Conservation (phyloP, 1,139 yeast species). For the Pichia sp. region DNA sequence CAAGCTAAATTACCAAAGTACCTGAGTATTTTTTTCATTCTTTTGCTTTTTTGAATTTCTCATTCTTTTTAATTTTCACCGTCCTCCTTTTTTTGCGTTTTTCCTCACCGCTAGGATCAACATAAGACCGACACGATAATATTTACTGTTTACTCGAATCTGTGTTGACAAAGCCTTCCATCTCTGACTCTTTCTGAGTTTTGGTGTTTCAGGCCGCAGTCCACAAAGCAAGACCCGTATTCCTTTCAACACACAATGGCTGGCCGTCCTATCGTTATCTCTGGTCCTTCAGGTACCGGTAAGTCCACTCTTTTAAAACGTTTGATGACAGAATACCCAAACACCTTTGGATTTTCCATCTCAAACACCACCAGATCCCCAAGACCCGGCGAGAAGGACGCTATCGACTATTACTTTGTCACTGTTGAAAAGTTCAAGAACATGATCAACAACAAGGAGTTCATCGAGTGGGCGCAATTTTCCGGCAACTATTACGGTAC, state of each 20-base stretch:
- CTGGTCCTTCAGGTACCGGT: slow-evolving; percentile 98
- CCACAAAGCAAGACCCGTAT: background rate
- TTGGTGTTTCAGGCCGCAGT: background rate
- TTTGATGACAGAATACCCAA: slow-evolving; percentile 85
- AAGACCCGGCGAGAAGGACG: slow-evolving; percentile 85
- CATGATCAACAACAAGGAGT: slow-evolving; percentile 67
- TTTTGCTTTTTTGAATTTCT: background rate
- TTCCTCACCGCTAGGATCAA: background rate
- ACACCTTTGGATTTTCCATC: slow-evolving; percentile 85
- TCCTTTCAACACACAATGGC: slow-evolving; percentile 22
- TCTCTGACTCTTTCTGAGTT: background rate
- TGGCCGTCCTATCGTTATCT: slow-evolving; percentile 84
- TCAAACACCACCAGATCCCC: slow-evolving; percentile 93
- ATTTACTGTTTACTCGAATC: background rate
- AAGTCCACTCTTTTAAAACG: slow-evolving; percentile 89
- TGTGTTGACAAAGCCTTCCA: background rate
- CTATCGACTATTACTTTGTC: slow-evolving; percentile 83
- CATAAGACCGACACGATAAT: background rate
- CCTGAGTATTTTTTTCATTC: background rate
- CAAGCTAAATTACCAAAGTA: too few species aligned
- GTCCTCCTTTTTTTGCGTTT: background rate
- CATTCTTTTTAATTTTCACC: background rate
- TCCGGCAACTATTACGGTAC: slow-evolving; percentile 98
- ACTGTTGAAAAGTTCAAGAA: slow-evolving; percentile 73
- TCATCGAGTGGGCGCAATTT: slow-evolving; percentile 97